phyloP scores from a whole-genome alignment of 371 early-diverging fungal genomes.

The Mucor piriformis region DNA sequence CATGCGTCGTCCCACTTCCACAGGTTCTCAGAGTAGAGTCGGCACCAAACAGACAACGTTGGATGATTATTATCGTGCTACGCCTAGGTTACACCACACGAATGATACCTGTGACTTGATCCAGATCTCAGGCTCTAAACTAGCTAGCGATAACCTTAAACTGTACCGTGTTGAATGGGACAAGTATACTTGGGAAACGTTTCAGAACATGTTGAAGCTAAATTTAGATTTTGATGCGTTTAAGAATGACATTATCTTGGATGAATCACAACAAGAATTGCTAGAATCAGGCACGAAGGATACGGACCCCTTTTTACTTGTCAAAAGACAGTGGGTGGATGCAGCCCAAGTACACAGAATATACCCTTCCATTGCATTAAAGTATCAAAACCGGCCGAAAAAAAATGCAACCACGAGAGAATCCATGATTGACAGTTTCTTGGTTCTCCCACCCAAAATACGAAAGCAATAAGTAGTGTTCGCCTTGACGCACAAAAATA shows the following conservation, averaged over 20 bases:
- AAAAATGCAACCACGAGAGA: not conserved
- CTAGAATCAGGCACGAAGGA: not conserved
- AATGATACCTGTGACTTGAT: not conserved
- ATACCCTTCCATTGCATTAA: constrained; percentile 12
- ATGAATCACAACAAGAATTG: not conserved
- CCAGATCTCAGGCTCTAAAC: constrained; percentile 1
- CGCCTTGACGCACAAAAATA: no score
- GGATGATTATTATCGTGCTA: constrained; percentile 4
- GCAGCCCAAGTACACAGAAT: constrained; percentile 5
- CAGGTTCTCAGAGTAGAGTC: not conserved
- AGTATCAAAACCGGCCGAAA: constrained; percentile 7
- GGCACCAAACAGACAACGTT: not conserved
- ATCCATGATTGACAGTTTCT: not conserved
- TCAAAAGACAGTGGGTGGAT: constrained; percentile 30
- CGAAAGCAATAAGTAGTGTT: no score
- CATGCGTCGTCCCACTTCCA: not conserved
- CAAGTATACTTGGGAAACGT: not conserved
- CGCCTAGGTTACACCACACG: not conserved
- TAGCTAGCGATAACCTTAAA: not conserved
- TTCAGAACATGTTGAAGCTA: not conserved
- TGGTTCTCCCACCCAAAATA: not conserved
- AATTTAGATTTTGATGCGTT: not conserved
- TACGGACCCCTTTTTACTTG: not conserved
- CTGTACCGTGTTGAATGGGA: constrained; percentile 25
- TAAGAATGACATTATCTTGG: not conserved